Evolutionary conservation across 176 grass and related monocot genomes (phyloP).

Genomic region (Chloris gayana): DNA sequence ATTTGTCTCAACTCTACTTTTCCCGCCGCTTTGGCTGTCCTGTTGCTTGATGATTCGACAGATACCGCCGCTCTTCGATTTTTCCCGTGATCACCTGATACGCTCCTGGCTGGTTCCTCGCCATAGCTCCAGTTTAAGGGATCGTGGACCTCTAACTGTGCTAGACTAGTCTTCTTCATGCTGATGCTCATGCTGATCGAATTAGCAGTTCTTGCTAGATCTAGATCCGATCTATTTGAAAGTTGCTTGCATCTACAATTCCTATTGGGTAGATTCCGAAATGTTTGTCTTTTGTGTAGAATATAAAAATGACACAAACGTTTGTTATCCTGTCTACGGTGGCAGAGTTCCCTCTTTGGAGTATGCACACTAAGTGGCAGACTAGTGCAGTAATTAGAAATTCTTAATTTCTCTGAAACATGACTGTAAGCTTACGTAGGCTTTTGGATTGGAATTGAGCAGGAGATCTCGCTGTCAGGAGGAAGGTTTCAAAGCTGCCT

Average conservation of each 20-base stretch:
- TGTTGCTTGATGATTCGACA: not conserved
- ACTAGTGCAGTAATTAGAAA: not conserved
- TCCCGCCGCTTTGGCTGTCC: not conserved
- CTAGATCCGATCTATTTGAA: slow-evolving; percentile 7
- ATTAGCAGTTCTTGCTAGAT: not conserved
- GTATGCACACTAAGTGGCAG: not conserved
- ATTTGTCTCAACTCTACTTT: no score
- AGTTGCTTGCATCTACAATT: not conserved
- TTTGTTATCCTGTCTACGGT: not conserved
- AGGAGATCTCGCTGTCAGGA: slow-evolving; percentile 75
- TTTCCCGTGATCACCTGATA: not conserved
- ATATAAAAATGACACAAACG: not conserved
- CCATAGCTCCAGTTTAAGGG: not conserved
- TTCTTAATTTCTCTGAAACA: not conserved
- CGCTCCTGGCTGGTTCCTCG: not conserved
- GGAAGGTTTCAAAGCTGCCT: slow-evolving; percentile 83
- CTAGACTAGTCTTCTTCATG: not conserved
- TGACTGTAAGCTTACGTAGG: not conserved
- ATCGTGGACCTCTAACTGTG: not conserved
- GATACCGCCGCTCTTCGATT: not conserved
- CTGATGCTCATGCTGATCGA: not conserved
- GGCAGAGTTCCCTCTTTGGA: not conserved
- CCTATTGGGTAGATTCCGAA: not conserved
- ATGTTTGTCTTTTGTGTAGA: not conserved
- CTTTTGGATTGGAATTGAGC: slow-evolving; percentile 38